Percentiles rank a stretch among this genome's conserved stretches.
Evolutionary conservation across 2,329 filamentous ascomycete species (phyloP).

Genomic region (Atkinsonella hypoxylon): DNA sequence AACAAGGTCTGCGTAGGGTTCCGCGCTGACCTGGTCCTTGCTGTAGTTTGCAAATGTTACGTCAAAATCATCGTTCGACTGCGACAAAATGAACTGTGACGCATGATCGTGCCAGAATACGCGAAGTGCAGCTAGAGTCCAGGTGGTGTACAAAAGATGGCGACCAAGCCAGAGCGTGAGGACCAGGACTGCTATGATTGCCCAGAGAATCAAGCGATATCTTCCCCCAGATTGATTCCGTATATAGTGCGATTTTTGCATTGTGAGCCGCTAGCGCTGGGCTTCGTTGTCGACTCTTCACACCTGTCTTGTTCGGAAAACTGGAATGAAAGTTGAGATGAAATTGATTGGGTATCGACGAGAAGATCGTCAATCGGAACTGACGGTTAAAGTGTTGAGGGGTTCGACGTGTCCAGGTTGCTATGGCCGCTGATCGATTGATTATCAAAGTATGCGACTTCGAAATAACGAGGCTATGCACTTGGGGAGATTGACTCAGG

Average conservation of each 20-base stretch:
- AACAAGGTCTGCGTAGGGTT: constrained; percentile 18
- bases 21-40: constrained; percentile 16
- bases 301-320: too few relatives aligned
- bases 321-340: too few relatives aligned
- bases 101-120: constrained; percentile 15
- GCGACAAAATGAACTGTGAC: constrained; percentile 17
- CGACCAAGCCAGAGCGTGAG: constrained; percentile 9
- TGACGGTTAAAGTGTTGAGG: too few relatives aligned
- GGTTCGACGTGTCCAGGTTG: too few relatives aligned
- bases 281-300: too few relatives aligned
- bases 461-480: too few relatives aligned
- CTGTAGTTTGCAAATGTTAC: constrained; percentile 22
- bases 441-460: too few relatives aligned
- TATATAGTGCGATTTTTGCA: constrained; percentile 5
- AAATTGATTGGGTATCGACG: too few relatives aligned
- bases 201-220: constrained; percentile 6
- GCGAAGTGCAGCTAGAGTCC: constrained; percentile 18
- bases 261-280: not conserved
- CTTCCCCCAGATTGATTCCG: constrained; percentile 5
- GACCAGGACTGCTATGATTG: constrained; percentile 3
- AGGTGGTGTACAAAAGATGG: constrained; percentile 14
- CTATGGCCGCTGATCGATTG: too few relatives aligned
- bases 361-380: too few relatives aligned
- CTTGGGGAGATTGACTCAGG: too few relatives aligned
- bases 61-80: constrained; percentile 18